Base-by-base conservation (phyloP, 139 green algal genomes). In the Parachlorella kessleri region DNA sequence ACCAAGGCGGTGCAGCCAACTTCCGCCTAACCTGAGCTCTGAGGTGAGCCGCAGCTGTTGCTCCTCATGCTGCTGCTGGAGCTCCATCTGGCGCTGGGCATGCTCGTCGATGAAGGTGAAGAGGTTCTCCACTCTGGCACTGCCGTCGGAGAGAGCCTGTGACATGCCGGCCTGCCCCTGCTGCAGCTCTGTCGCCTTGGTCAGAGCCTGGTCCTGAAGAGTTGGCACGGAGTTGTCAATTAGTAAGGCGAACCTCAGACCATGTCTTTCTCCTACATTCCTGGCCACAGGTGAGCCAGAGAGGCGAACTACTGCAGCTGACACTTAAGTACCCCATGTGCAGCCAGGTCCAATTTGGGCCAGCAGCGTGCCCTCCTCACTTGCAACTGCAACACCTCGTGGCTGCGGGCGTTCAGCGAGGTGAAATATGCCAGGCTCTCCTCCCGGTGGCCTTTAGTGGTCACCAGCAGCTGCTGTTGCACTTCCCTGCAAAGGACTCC, bases 321-420 rank as follows among this genome's bases (percentile, higher is more conserved):
- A n/a, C n/a, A 5, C 8, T 10, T 24, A 35, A 23, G 59, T 36
- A 30, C n/a, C 59, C 18, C 2, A 9, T 28, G 24, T 8, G 59
- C 59, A 36, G 59, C n/a, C n/a, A 36, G 59, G 59, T 30, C 59
- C 59, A 28, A 28, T 3, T 3, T 32, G 66, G 30, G 18, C 33
- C 33, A 72, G 32, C 33, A 42, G 30, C 7, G 3, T 24, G 7
- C 36, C 7, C 5, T 5, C 9, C 72, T 10, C 72, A 68, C 72
- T 48, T 77, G 55, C 55, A 78, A 10, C 55, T 75, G 65, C 66
- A 81, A 66, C 2, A 42, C 36, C 35, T 66, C 37, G 28, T 68
- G 42, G 64, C 67, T 53, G 48, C 72, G 65, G 75, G 66, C 42
- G 26, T 74, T 66, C 42, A 81, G 75, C 33, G 40, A 74, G 6